Evolutionary conservation across 164 flowering plant genomes (phyloP), one percentile per base, ranked within the genome.

Genomic region (Stephania cephalantha): DNA sequence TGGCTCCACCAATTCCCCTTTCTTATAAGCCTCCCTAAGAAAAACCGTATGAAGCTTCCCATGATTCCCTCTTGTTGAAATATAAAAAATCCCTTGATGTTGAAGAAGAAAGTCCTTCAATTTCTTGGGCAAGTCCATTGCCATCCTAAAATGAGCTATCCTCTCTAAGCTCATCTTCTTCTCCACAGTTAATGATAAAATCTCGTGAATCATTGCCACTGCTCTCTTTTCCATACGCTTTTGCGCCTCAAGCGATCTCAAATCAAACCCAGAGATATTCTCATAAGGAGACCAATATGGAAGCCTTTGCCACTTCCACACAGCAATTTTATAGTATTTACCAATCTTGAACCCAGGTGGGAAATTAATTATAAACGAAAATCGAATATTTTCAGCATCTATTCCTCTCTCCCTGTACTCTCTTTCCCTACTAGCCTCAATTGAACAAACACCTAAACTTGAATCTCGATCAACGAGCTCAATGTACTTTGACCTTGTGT

Each of bases 201-300:
- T 53, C 75, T 96, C 99, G 73, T 96, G 99, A 74, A 96, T 92
- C n/a, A 76, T 83, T 0, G 98, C 99, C 7, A 94, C 85, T 0
- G 91, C 95, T 80, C 95, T 85, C 87, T 96, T 96, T 87, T 96
- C 99, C 97, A 94, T 85, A 45, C 99, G 79, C 85, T 86, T 91
- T 80, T 87, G 90, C 0, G 97, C 99, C 84, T 92, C 99, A 15
- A 91, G 66, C 2, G 99, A 96, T 80, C 98, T 83, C 82, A 94
- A 78, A 82, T 94, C 99, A 83, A 94, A 92, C 15, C 90, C 93
- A 0, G 91, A 85, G 6, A 91, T 77, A 79, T 96, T 93, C 85
- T 94, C 99, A 79, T 94, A 96, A 0, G 99, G 99, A 7, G 97
- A 96, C 97, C 97, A 94, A 77, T 94, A 96, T 0, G 99, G 98